Evolutionary conservation across 805 yeast genomes (phyloP), one percentile per base, ranked within the genome.

Genomic region (Nakazawaea laoshanensis): DNA sequence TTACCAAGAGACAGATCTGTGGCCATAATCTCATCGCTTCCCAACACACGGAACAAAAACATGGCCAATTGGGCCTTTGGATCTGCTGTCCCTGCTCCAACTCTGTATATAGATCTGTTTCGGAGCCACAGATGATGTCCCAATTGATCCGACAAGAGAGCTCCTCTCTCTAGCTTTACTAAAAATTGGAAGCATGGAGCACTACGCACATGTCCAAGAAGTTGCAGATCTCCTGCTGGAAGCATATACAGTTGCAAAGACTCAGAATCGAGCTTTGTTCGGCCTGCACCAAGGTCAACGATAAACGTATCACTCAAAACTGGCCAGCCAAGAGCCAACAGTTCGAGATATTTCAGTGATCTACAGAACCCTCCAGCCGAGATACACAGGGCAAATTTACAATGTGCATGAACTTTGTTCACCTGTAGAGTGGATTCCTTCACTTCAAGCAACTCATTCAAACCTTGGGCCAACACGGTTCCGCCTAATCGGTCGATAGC

Each of bases 281-380:
- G 70, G 2, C 70, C 44, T 36, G 79, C 65, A n/a, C n/a, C n/a
- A n/a, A n/a, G n/a, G 37, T 77, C 79, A 5, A 52, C 48, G 3
- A 85, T 57, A 42, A 69, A 86, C 7, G 54, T 48, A 36, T 69
- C 67, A 3, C 84, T 75, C 19, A 87, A 47, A 13, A 82, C 67
- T 2, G 96, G 96, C 95, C 95, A 86, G 3, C 89, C 88, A 27
- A 86, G 48, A 0, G 89, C 83, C 12, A 86, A 51, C 2, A 80
- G 74, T 46, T 84, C 92, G 7, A 87, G 50, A 49, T 80, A 87
- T 47, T 86, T 87, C 7, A 77, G 65, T 30, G 87, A 83, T 23
- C 95, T 59, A 13, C 71, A 62, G 36, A 69, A 66, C 19, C 63
- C 63, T 24, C 65, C 66, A 5, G 19, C 19, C 0, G 89, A 66